phyloP scores from a whole-genome alignment of 2,329 filamentous ascomycete genomes.

The Colletotrichum cuscutae region DNA sequence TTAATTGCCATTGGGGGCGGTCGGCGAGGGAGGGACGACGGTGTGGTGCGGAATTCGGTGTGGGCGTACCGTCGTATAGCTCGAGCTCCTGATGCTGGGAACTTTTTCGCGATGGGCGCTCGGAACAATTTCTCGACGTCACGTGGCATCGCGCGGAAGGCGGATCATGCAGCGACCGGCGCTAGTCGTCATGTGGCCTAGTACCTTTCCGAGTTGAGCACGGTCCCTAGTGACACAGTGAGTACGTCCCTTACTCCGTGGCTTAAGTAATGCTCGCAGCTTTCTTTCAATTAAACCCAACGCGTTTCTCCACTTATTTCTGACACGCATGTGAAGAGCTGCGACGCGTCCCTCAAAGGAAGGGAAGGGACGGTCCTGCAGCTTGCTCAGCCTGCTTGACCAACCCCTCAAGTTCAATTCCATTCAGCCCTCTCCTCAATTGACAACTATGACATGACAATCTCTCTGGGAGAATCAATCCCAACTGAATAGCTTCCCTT shows the following conservation, averaged over 20 bases:
- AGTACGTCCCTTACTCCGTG: not conserved
- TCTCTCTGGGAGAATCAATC: not conserved
- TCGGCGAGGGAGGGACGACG: not conserved
- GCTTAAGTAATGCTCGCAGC: not conserved
- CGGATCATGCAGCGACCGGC: conserved; percentile 23
- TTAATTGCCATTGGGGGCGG: conserved; percentile 32
- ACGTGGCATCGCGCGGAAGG: conserved; percentile 29
- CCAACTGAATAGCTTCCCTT: not conserved
- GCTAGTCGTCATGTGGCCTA: not conserved
- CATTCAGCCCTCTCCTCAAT: not conserved
- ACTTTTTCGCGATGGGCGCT: conserved; percentile 34
- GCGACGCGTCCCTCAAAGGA: conserved; percentile 23
- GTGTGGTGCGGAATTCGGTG: not conserved
- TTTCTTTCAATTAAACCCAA: not conserved
- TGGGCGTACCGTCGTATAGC: conserved; percentile 11
- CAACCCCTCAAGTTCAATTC: not conserved
- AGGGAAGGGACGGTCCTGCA: not conserved
- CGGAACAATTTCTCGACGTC: conserved; percentile 33
- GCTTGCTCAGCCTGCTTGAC: not conserved
- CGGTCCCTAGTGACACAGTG: not conserved
- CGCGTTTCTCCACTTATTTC: conserved; percentile 10
- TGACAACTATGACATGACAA: conserved; percentile 12
- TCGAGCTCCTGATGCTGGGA: conserved; percentile 28
- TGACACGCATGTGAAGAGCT: conserved; percentile 25
- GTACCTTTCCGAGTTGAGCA: not conserved